A percentile compares a stretch with the other conserved stretches of the same genome.
phyloP scores from a whole-genome alignment of 805 yeast species.

The Candida germanica region DNA sequence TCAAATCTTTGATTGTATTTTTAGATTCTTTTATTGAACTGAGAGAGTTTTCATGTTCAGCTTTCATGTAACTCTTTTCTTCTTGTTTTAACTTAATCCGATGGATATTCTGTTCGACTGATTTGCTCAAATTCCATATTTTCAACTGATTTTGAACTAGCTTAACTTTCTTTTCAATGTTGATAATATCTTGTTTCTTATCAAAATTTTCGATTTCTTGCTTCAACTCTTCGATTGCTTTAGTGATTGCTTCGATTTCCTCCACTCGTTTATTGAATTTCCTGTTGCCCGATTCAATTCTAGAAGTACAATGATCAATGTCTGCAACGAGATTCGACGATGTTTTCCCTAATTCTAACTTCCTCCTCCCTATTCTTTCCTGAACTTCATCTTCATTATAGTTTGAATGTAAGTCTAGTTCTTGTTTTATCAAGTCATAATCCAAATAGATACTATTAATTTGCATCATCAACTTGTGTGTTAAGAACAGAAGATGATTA shows the following conservation, averaged over 20 bases:
- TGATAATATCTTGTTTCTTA: constrained; percentile 20
- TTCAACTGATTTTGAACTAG: constrained; percentile 38
- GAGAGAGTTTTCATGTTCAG: constrained; percentile 54
- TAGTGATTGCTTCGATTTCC: constrained; percentile 25
- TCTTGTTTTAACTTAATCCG: constrained; percentile 46
- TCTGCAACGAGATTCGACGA: constrained; percentile 45
- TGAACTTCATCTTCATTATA: constrained; percentile 42
- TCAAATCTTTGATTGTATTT: constrained; percentile 22
- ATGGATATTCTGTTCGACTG: constrained; percentile 41
- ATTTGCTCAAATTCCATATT: constrained; percentile 45
- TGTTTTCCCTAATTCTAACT: constrained; percentile 42
- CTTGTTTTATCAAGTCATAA: constrained; percentile 42
- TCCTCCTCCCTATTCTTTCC: constrained; percentile 41
- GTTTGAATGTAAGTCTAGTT: constrained; percentile 26
- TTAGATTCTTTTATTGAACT: constrained; percentile 47
- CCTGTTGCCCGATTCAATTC: constrained; percentile 34
- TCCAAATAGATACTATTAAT: constrained; percentile 48
- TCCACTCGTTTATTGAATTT: constrained; percentile 26
- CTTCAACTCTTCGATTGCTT: constrained; percentile 24
- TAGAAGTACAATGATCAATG: constrained; percentile 36
- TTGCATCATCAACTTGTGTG: constrained; percentile 61
- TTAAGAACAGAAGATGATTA: constrained; percentile 34
- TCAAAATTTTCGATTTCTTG: constrained; percentile 25
- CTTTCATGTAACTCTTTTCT: constrained; percentile 63
- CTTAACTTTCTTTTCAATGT: constrained; percentile 13